Conservation (phyloP, 306 rosid genomes). For the Begonia loranthoides region DNA sequence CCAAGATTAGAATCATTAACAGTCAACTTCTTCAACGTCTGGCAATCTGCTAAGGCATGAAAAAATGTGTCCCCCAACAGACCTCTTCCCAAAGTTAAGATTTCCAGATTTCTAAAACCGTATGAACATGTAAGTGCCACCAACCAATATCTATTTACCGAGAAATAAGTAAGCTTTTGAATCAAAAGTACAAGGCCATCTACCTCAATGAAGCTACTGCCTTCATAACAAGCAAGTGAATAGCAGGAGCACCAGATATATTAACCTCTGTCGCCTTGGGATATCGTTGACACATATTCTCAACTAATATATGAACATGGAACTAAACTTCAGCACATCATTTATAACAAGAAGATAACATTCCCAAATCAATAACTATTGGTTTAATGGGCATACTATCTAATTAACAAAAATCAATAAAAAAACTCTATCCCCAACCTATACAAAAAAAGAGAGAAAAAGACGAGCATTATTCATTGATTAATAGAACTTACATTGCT, state of each 20-base stretch:
- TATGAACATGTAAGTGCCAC: constrained; percentile 15
- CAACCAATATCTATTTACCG: neutral
- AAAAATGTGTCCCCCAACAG: constrained; percentile 64
- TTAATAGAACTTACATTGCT: constrained; percentile 62
- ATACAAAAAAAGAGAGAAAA: neutral
- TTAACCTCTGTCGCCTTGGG: constrained; percentile 89
- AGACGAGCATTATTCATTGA: neutral
- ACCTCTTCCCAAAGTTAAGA: constrained; percentile 66
- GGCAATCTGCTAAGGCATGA: constrained; percentile 63
- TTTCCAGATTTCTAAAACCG: constrained; percentile 71
- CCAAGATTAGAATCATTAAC: constrained; percentile 85
- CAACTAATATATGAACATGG: constrained; percentile 42
- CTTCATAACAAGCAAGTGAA: constrained; percentile 60
- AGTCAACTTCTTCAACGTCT: constrained; percentile 48
- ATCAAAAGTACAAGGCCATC: neutral
- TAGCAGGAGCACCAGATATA: constrained; percentile 50
- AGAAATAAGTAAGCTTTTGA: constrained; percentile 2
- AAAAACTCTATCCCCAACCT: neutral
- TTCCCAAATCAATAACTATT: no score
- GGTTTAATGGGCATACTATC: no score
- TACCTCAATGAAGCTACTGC: constrained; percentile 70
- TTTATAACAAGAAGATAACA: no score
- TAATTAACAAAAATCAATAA: no score
- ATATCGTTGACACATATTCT: constrained; percentile 88
- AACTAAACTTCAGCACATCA: neutral